Conservation (phyloP, 495 filamentous ascomycete species). For the Sphaerosporella brunnea region DNA sequence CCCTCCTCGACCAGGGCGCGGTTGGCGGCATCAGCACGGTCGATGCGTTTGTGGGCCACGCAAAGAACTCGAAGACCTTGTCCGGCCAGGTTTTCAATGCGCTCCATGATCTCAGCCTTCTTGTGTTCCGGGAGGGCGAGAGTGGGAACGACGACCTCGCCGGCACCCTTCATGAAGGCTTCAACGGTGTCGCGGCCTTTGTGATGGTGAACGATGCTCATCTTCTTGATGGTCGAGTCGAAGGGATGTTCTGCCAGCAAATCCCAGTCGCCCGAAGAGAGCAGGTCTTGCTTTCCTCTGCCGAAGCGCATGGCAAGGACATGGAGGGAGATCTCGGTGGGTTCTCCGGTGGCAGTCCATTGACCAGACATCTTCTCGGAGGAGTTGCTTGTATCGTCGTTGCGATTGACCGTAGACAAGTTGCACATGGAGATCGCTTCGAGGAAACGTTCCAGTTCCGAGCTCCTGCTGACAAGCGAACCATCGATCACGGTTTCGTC, state of each 20-base stretch:
- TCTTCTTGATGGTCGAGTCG: slow-evolving; percentile 43
- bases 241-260: slow-evolving; percentile 41
- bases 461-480: slow-evolving; percentile 5
- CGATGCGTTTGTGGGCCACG: slow-evolving; percentile 31
- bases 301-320: slow-evolving; percentile 34
- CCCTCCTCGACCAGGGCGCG: slow-evolving; percentile 39
- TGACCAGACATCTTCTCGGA: slow-evolving; percentile 21
- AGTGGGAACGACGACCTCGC: slow-evolving; percentile 35
- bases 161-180: slow-evolving; percentile 41
- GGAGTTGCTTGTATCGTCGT: slow-evolving; percentile 22
- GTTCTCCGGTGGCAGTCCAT: slow-evolving; percentile 38
- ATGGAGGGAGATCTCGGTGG: slow-evolving; percentile 42
- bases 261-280: slow-evolving; percentile 25
- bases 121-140: slow-evolving; percentile 28
- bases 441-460: slow-evolving; percentile 19
- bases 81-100: slow-evolving; percentile 36
- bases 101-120: slow-evolving; percentile 27
- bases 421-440: slow-evolving; percentile 27
- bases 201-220: slow-evolving; percentile 38
- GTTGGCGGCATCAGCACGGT: slow-evolving; percentile 24
- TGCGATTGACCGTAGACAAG: slow-evolving; percentile 16
- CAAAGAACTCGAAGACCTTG: slow-evolving; percentile 42
- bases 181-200: slow-evolving; percentile 24
- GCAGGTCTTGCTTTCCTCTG: slow-evolving; percentile 25
- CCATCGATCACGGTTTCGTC: slow-evolving; percentile 18